Evolutionary conservation across 2,329 filamentous ascomycete genomes (phyloP).

Genomic region (Nemania diffusa): DNA sequence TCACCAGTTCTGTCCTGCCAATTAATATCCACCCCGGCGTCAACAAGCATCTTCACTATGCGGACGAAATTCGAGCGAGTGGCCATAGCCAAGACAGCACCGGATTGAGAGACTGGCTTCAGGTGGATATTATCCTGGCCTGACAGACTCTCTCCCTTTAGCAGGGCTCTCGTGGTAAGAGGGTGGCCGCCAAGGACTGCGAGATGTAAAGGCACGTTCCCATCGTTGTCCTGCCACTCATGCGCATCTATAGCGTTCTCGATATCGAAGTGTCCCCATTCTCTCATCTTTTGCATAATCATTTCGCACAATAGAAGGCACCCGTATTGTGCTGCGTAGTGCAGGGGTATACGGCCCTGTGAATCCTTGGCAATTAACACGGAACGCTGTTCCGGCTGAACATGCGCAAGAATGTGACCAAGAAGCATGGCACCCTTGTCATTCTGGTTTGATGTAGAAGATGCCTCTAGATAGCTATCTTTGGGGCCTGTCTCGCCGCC

Average conservation of each 20-base stretch:
- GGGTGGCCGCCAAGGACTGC: slow-evolving; percentile 92
- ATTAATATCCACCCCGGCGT: slow-evolving; percentile 92
- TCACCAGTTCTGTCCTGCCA: slow-evolving; percentile 91
- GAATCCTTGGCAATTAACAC: slow-evolving; percentile 77
- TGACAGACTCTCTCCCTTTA: slow-evolving; percentile 83
- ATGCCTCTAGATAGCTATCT: slow-evolving; percentile 71
- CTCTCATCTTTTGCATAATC: slow-evolving; percentile 87
- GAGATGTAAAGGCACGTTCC: slow-evolving; percentile 89
- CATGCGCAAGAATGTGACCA: slow-evolving; percentile 70
- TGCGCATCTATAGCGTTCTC: slow-evolving; percentile 86
- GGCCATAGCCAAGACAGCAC: slow-evolving; percentile 86
- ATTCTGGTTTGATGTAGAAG: slow-evolving; percentile 71
- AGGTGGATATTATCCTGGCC: slow-evolving; percentile 72
- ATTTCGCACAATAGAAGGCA: slow-evolving; percentile 90
- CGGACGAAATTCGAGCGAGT: slow-evolving; percentile 86
- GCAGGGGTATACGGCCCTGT: slow-evolving; percentile 85
- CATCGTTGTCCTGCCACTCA: slow-evolving; percentile 92
- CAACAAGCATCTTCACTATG: slow-evolving; percentile 88
- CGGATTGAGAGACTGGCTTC: slow-evolving; percentile 81
- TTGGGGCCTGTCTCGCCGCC: slow-evolving; percentile 64
- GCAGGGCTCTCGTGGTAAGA: slow-evolving; percentile 81
- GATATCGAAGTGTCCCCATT: slow-evolving; percentile 88
- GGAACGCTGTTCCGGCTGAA: slow-evolving; percentile 73
- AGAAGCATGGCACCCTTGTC: slow-evolving; percentile 81
- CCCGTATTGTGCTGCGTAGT: slow-evolving; percentile 95